Percentiles rank a stretch among this genome's conserved stretches.
Conservation (phyloP, 2,329 filamentous ascomycete species). For the Fusarium phyllophilum region DNA sequence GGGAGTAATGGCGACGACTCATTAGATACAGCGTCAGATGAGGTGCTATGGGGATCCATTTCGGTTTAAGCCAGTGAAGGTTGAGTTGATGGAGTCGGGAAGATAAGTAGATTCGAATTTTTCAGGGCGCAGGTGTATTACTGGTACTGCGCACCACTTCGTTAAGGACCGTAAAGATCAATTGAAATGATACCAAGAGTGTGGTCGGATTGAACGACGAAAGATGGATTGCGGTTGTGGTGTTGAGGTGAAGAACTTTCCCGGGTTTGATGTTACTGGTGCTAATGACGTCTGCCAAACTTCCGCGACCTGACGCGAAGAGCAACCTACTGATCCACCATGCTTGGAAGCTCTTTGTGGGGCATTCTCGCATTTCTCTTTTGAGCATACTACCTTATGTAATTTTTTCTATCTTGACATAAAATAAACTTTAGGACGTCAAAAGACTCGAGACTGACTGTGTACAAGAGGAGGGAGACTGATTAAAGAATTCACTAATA, state of each 20-base stretch:
- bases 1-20: constrained; percentile 52
- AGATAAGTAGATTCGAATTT: constrained; percentile 10
- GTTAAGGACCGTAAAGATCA: not conserved
- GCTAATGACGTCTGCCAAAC: constrained; percentile 41
- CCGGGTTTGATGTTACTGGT: constrained; percentile 8
- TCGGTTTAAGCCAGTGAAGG: constrained; percentile 17
- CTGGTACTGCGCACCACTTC: constrained; percentile 9
- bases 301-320: constrained; percentile 23
- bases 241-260: constrained; percentile 36
- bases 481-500: not conserved
- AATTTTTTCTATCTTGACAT: not conserved
- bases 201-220: constrained; percentile 14
- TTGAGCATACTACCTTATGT: not conserved
- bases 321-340: not conserved
- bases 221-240: constrained; percentile 14
- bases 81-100: constrained; percentile 9
- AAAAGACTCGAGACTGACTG: not conserved
- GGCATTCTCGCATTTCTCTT: not conserved
- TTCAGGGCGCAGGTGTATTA: constrained; percentile 12
- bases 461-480: not conserved
- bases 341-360: constrained; percentile 2
- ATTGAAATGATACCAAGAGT: not conserved
- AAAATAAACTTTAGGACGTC: not conserved
- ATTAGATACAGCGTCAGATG: constrained; percentile 31
- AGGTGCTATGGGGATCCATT: constrained; percentile 43